Percentiles rank a stretch among this genome's conserved stretches.
Conservation (phyloP, 352 stramenopile genomes). For the Globisporangium spiculum region DNA sequence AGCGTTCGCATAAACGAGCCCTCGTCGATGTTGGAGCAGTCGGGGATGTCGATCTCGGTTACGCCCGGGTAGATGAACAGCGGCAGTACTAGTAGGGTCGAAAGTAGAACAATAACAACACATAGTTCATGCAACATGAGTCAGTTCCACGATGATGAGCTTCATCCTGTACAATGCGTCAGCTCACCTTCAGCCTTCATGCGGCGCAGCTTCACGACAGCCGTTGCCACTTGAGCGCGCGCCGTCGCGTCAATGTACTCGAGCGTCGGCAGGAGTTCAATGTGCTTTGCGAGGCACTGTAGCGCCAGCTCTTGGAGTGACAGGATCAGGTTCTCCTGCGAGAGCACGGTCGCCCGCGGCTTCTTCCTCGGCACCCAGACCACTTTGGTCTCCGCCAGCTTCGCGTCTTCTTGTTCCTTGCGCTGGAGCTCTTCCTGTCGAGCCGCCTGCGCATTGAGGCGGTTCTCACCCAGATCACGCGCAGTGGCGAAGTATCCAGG, state of each 20-base stretch:
- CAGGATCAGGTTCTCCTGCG: constrained; percentile 44
- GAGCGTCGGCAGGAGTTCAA: constrained; percentile 64
- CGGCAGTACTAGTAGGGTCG: constrained; percentile 39
- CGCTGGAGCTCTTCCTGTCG: constrained; percentile 52
- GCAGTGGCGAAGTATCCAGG: constrained; percentile 78
- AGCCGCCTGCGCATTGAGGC: constrained; percentile 52
- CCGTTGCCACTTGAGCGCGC: constrained; percentile 54
- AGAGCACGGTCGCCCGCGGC: constrained; percentile 43
- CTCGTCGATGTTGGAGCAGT: constrained; percentile 83
- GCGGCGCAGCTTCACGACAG: constrained; percentile 51
- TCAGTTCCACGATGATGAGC: neutral
- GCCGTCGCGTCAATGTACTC: constrained; percentile 67
- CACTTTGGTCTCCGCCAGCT: constrained; percentile 17
- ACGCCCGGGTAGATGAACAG: constrained; percentile 83
- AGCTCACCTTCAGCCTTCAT: constrained; percentile 52
- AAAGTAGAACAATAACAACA: neutral
- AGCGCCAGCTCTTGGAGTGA: constrained; percentile 56
- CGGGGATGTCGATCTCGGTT: constrained; percentile 76
- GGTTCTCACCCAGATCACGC: constrained; percentile 56
- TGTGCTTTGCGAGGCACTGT: constrained; percentile 52
- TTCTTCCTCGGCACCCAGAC: constrained; percentile 56
- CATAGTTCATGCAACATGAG: neutral
- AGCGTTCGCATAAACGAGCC: constrained; percentile 47
- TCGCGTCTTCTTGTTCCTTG: constrained; percentile 24
- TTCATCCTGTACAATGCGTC: neutral